A percentile compares a stretch with the other conserved stretches of the same genome.
Conservation (phyloP, 441 rosid species). For the Sinapis alba region DNA sequence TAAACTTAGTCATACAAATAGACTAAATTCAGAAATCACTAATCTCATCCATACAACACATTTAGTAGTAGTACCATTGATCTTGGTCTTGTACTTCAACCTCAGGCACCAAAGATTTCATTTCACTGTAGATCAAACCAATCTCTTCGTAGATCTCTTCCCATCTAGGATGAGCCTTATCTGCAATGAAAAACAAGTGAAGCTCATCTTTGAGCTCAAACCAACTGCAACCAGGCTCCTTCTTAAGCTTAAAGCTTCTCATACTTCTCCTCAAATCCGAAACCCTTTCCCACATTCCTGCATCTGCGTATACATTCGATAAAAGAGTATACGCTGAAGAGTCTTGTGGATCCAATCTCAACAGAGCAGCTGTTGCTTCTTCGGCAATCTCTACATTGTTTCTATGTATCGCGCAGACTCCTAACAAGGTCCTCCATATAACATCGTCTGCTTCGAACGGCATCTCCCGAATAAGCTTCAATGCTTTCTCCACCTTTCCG, state of each 20-base stretch:
- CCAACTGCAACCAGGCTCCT: conserved; percentile 98
- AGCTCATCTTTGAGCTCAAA: conserved; percentile 79
- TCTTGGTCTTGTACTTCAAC: conserved; percentile 17
- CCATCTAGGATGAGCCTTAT: conserved; percentile 66
- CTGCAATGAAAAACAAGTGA: conserved; percentile 69
- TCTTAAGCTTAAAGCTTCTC: conserved; percentile 65
- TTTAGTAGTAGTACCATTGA: conserved; percentile 20
- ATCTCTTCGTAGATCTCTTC: conserved; percentile 64
- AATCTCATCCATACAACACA: not conserved
- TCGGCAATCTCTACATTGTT: conserved; percentile 75
- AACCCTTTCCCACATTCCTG: conserved; percentile 80
- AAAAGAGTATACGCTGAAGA: conserved; percentile 76
- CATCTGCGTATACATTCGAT: conserved; percentile 77
- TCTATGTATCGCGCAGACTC: conserved; percentile 73
- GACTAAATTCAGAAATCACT: not conserved
- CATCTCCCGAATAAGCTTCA: conserved; percentile 63
- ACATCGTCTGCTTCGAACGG: conserved; percentile 81
- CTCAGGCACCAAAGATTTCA: conserved; percentile 38
- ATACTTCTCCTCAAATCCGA: conserved; percentile 62
- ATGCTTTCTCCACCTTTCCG: conserved; percentile 58
- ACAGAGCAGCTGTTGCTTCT: conserved; percentile 55
- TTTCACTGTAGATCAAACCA: conserved; percentile 52
- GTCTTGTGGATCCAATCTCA: conserved; percentile 72
- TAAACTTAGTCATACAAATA: not conserved
- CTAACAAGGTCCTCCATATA: conserved; percentile 83